These are phyloP conservation scores for Ogataea saltuana DNA, from an alignment of 805 yeast genomes.

Conservation along the genomic window DNA sequence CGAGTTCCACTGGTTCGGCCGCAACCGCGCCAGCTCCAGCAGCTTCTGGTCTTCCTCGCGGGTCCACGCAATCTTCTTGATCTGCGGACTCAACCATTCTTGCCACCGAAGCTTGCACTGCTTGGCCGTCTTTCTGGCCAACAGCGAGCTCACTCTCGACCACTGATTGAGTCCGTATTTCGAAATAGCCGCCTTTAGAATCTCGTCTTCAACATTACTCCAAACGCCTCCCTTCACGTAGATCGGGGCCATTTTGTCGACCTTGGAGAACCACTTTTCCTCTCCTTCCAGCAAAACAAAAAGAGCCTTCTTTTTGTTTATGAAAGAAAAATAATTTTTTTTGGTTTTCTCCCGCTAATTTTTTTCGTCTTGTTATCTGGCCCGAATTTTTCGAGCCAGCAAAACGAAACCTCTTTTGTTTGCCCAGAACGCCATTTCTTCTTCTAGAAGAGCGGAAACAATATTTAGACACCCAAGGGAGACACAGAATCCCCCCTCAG, in stretches of 20 bases:
- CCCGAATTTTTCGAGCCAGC: conserved; percentile 12
- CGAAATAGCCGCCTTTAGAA: conserved; percentile 84
- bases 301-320: not conserved
- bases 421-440: too few relatives aligned
- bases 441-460: not conserved
- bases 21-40: conserved; percentile 59
- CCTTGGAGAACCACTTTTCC: not conserved
- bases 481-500: too few relatives aligned
- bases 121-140: conserved; percentile 82
- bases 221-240: conserved; percentile 88
- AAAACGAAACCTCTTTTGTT: conserved; percentile 1
- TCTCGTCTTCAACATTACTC: conserved; percentile 85
- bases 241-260: conserved; percentile 50
- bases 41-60: conserved; percentile 74
- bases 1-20: conserved; percentile 95
- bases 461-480: too few relatives aligned
- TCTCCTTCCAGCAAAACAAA: not conserved
- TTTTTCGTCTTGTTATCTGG: conserved; percentile 7
- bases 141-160: conserved; percentile 86
- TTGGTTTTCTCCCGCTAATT: not conserved
- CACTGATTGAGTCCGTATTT: conserved; percentile 95
- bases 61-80: conserved; percentile 68
- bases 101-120: conserved; percentile 94
- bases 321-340: not conserved
- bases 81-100: conserved; percentile 79